phyloP scores from a whole-genome alignment of 305 asterid genomes.

The Fraxinus albicans region DNA sequence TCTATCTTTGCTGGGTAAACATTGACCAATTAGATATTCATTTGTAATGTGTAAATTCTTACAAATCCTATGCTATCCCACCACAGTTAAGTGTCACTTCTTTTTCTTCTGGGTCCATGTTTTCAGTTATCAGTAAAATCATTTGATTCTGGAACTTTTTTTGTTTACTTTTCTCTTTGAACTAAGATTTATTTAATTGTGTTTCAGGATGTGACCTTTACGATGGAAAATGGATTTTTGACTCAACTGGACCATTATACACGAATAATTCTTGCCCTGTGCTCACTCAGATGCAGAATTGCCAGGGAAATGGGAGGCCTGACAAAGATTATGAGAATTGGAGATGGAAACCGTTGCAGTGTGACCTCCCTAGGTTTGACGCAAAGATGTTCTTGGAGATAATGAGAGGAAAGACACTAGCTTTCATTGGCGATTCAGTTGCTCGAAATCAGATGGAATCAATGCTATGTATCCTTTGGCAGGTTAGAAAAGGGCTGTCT shows the following conservation, averaged over 20 bases:
- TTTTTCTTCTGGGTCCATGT: not conserved
- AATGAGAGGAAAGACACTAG: not conserved
- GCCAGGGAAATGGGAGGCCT: not conserved
- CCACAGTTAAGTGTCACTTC: not conserved
- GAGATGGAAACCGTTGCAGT: not conserved
- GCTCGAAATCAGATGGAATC: constrained; percentile 76
- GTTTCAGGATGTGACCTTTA: not conserved
- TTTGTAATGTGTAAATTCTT: constrained; percentile 7
- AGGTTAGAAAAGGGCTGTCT: constrained; percentile 43
- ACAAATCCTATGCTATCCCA: not conserved
- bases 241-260: not conserved
- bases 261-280: not conserved
- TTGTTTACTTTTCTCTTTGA: not conserved
- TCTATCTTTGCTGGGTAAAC: not conserved
- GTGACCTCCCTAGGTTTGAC: not conserved
- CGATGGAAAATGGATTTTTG: not conserved
- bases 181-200: too few relatives aligned
- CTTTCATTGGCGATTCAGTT: not conserved
- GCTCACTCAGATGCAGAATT: not conserved
- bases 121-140: not conserved
- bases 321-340: not conserved
- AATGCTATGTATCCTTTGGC: constrained; percentile 91
- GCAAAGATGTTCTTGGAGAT: not conserved
- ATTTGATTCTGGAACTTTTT: not conserved
- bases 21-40: not conserved